Evolutionary conservation across 176 grass and related monocot species (phyloP).

Genomic region (Cymbopogon citratus): DNA sequence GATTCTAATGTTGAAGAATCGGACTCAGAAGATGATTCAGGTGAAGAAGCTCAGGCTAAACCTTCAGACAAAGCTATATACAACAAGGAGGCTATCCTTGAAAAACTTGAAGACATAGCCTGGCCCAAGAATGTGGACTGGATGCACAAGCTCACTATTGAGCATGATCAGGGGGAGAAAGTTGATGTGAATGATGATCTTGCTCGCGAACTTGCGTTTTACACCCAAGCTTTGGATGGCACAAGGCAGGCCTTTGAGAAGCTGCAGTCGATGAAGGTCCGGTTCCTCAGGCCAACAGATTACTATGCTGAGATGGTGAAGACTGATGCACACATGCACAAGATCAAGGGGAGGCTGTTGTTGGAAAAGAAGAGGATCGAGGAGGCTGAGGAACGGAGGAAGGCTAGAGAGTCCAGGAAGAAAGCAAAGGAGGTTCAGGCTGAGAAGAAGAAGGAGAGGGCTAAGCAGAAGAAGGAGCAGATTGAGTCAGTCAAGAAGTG

Average conservation of each 20-base stretch:
- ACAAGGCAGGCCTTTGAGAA: conserved; percentile 66
- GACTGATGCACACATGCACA: conserved; percentile 87
- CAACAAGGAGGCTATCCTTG: conserved; percentile 62
- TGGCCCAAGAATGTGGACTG: conserved; percentile 78
- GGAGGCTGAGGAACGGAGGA: conserved; percentile 85
- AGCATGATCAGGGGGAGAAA: conserved; percentile 53
- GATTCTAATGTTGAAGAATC: conserved; percentile 30
- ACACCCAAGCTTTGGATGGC: conserved; percentile 82
- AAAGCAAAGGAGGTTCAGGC: conserved; percentile 76
- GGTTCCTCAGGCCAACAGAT: conserved; percentile 75
- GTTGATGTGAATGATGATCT: conserved; percentile 91
- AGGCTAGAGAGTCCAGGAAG: conserved; percentile 74
- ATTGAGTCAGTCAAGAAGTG: conserved; percentile 96
- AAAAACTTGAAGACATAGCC: conserved; percentile 77
- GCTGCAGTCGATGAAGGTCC: conserved; percentile 52
- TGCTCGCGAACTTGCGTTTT: conserved; percentile 74
- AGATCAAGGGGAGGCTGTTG: conserved; percentile 75
- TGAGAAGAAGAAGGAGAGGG: conserved; percentile 67
- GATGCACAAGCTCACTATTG: conserved; percentile 73
- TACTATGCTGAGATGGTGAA: conserved; percentile 99
- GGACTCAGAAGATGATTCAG: conserved; percentile 49
- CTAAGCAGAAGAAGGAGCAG: conserved; percentile 90
- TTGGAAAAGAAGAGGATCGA: conserved; percentile 87
- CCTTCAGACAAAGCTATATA: conserved; percentile 75
- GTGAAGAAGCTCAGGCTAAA: conserved; percentile 36